phyloP scores from a whole-genome alignment of 2,329 filamentous ascomycete genomes.

The Trichoderma atroviride region DNA sequence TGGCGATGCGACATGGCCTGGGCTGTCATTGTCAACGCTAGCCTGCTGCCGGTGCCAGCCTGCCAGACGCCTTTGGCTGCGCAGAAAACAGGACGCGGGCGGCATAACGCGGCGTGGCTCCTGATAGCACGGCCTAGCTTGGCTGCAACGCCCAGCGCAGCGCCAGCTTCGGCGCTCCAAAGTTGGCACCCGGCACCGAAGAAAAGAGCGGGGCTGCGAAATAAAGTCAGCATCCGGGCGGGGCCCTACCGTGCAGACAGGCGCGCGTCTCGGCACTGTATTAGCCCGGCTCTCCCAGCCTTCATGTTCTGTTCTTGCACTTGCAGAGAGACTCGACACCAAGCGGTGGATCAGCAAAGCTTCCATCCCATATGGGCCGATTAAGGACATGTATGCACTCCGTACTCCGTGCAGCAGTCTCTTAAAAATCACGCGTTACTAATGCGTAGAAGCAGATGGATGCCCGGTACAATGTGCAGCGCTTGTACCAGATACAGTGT shows the following conservation, averaged over 20 bases:
- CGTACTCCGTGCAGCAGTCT: not conserved
- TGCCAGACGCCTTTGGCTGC: not conserved
- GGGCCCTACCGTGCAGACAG: not conserved
- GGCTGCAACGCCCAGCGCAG: not conserved
- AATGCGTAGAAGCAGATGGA: not conserved
- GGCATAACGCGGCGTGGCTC: constrained; percentile 5
- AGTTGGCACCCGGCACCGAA: constrained; percentile 17
- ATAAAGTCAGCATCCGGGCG: constrained; percentile 11
- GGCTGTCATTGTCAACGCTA: not conserved
- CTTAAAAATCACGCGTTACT: constrained; percentile 11
- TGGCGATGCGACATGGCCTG: not conserved
- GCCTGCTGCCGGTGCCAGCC: not conserved
- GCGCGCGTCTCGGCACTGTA: not conserved
- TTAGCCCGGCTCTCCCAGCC: constrained; percentile 6
- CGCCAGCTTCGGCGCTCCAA: not conserved
- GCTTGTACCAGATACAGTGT: not conserved
- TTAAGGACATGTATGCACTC: constrained; percentile 17
- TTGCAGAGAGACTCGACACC: not conserved
- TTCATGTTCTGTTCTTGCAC: not conserved
- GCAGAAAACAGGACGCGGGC: not conserved
- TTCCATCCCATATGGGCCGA: constrained; percentile 12
- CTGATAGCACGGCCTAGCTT: not conserved
- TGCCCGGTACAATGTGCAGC: not conserved
- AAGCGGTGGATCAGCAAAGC: not conserved
- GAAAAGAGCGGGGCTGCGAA: not conserved